Conservation (phyloP, 306 rosid genomes). For the Quillaja saponaria region DNA sequence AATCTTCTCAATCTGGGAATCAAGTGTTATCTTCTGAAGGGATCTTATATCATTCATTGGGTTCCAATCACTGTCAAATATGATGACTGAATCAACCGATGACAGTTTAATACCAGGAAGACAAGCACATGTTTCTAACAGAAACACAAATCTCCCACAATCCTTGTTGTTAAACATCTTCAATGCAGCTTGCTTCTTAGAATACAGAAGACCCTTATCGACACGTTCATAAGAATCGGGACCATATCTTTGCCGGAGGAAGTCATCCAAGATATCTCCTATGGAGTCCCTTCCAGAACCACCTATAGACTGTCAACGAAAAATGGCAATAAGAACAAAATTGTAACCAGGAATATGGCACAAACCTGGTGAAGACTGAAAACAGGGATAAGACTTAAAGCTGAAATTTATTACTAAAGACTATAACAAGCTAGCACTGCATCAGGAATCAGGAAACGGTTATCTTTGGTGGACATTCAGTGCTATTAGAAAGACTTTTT, state of each 20-base stretch:
- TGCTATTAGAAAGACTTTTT: no score
- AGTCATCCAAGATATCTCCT: slow-evolving; percentile 87
- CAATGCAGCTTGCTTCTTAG: slow-evolving; percentile 64
- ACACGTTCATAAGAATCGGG: slow-evolving; percentile 73
- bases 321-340: slow-evolving; percentile 6
- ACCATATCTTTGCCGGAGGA: slow-evolving; percentile 65
- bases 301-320: slow-evolving; percentile 58
- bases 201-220: slow-evolving; percentile 38
- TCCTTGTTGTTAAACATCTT: slow-evolving; percentile 69
- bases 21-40: slow-evolving; percentile 74
- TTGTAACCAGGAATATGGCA: slow-evolving; percentile 23
- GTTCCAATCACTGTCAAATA: slow-evolving; percentile 87
- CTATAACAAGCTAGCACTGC: no score
- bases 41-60: slow-evolving; percentile 76
- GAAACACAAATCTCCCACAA: slow-evolving; percentile 65
- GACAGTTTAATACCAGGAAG: slow-evolving; percentile 62
- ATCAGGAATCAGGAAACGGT: no score
- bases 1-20: slow-evolving; percentile 58
- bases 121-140: slow-evolving; percentile 81
- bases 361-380: no score
- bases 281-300: slow-evolving; percentile 55
- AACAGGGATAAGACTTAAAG: no score
- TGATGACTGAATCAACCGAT: slow-evolving; percentile 65
- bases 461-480: no score
- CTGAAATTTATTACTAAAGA: no score